Evolutionary conservation across 495 filamentous ascomycete species (phyloP).

Genomic region (Tuber melanosporum): DNA sequence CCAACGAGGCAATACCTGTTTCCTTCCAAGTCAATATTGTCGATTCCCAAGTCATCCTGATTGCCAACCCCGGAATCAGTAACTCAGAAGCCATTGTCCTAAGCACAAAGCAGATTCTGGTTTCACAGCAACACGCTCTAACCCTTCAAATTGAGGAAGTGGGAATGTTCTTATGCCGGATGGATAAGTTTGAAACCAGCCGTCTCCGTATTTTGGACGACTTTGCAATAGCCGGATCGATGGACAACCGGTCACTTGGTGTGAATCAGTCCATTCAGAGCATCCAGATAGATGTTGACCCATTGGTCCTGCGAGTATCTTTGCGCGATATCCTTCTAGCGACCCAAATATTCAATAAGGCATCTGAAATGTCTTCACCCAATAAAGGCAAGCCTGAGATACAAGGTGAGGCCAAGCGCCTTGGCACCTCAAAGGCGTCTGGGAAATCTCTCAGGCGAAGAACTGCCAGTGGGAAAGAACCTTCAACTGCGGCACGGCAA

Average conservation of each 20-base stretch:
- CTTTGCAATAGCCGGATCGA: conserved; percentile 81
- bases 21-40: conserved; percentile 91
- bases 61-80: conserved; percentile 81
- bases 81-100: conserved; percentile 95
- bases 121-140: conserved; percentile 88
- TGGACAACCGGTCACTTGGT: conserved; percentile 64
- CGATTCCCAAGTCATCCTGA: conserved; percentile 89
- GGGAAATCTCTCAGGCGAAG: conserved; percentile 51
- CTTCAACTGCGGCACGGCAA: conserved; percentile 54
- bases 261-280: conserved; percentile 63
- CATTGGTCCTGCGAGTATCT: conserved; percentile 84
- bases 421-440: conserved; percentile 58
- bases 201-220: conserved; percentile 88
- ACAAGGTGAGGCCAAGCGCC: conserved; percentile 54
- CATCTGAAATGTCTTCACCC: conserved; percentile 71
- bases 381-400: conserved; percentile 40
- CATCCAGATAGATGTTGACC: conserved; percentile 81
- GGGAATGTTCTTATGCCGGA: conserved; percentile 96
- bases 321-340: conserved; percentile 90
- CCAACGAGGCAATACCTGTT: conserved; percentile 54
- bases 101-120: conserved; percentile 82
- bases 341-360: conserved; percentile 85
- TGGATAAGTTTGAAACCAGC: conserved; percentile 89
- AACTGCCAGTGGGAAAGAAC: conserved; percentile 58
- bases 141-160: conserved; percentile 87